Conservation (phyloP, 2,329 filamentous ascomycete genomes). For the Pseudopithomyces maydicus region DNA sequence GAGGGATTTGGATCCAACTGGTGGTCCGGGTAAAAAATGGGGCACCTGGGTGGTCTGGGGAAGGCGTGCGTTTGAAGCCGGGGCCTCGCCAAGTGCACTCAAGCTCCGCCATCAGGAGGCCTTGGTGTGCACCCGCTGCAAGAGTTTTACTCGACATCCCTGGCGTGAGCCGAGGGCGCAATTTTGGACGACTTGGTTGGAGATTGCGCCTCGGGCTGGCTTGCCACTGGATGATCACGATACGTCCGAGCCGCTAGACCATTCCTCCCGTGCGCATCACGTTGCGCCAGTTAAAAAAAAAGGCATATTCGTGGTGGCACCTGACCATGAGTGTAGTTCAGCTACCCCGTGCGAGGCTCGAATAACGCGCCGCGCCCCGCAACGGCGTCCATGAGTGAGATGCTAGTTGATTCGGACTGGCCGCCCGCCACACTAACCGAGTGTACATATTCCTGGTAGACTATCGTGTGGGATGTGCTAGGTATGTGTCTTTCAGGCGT, state of each 20-base stretch:
- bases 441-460: neutral
- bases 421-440: neutral
- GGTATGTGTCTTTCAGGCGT: neutral
- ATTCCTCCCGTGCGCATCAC: conserved; percentile 26
- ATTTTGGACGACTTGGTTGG: conserved; percentile 29
- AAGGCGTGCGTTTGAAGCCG: conserved; percentile 29
- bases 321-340: conserved; percentile 18
- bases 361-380: neutral
- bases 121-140: conserved; percentile 27
- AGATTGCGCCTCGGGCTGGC: conserved; percentile 22
- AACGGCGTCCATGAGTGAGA: neutral
- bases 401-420: neutral
- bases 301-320: conserved; percentile 12
- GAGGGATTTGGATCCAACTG: conserved; percentile 27
- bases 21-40: conserved; percentile 34
- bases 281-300: conserved; percentile 17
- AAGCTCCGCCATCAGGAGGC: conserved; percentile 27
- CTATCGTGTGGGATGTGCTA: neutral
- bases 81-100: conserved; percentile 33
- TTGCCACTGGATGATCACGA: conserved; percentile 12
- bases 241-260: conserved; percentile 13
- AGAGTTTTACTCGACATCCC: conserved; percentile 25
- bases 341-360: conserved; percentile 10
- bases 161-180: conserved; percentile 24
- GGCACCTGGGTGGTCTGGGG: conserved; percentile 18